Evolutionary conservation across 352 stramenopile genomes (phyloP), one percentile per base, ranked within the genome.

Genomic region (Phytophthora fragariae): DNA sequence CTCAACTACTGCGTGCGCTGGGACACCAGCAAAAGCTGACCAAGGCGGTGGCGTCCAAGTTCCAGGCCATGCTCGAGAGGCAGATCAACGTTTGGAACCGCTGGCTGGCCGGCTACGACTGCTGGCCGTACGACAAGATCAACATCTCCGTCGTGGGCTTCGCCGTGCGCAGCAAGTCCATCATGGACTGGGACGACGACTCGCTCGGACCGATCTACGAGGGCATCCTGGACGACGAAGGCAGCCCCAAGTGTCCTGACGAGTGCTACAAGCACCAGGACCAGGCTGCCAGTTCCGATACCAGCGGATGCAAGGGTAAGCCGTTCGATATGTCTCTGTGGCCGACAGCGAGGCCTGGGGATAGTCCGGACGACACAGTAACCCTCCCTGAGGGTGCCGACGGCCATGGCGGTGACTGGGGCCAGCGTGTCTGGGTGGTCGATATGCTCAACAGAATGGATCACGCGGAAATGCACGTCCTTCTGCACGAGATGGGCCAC

Each of bases 61-160:
- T 52, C 44, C 12, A 52, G 44, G 17, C 15, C 9, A 52, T 52
- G 44, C 2, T 52, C 15, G 8, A 15, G 12, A 14, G 17, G 5
- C 44, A 52, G 44, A 7, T 52, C 44, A n/a, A 52, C 11, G 11
- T 52, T 5, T 52, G 44, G 44, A 52, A 52, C 44, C 44, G n/a
- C 5, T 52, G 44, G 44, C 44, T 52, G 1, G 8, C n/a, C 17
- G 44, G 44, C 17, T 52, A 52, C 44, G 44, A 52, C 44, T 52
- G 44, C 44, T 52, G 44, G 44, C 44, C 37, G 44, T 52, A 52
- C 44, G 44, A 52, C 12, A 19, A 52, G 44, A 52, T 52, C 44
- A 6, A 52, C 44, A 52, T 52, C 44, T 19, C 17, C 12, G 15
- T 52, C 1, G 44, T 52, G 15, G 41, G 41, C 41, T 52, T 52